Evolutionary conservation across 177 flowering plant genomes (phyloP).

Genomic region (Vitis hybrid): DNA sequence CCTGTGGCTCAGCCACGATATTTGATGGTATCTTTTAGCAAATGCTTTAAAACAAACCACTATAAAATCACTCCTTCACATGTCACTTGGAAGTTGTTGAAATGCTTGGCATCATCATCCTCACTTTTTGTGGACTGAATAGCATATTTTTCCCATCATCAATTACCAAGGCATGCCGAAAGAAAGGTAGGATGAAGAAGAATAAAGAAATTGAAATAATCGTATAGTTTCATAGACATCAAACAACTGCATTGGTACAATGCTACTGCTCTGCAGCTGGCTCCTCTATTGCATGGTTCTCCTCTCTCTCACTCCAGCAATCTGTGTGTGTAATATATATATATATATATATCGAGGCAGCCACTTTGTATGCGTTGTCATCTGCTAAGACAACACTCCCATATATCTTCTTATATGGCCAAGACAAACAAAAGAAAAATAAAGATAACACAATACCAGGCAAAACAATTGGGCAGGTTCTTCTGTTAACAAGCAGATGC

Average conservation of each 20-base stretch:
- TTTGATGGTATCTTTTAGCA: too few relatives aligned
- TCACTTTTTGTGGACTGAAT: too few relatives aligned
- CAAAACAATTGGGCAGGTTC: not conserved
- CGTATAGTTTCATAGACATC: not conserved
- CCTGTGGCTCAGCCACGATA: too few relatives aligned
- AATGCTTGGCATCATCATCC: too few relatives aligned
- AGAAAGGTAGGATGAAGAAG: not conserved
- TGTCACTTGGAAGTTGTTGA: too few relatives aligned
- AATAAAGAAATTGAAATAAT: not conserved
- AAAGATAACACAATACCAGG: not conserved
- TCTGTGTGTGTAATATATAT: not conserved
- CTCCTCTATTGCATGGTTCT: slow-evolving; percentile 4
- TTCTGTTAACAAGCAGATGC: slow-evolving; percentile 2
- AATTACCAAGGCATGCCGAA: not conserved
- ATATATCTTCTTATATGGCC: slow-evolving; percentile 2
- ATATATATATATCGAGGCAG: not conserved
- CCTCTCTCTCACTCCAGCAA: not conserved
- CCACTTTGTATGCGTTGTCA: slow-evolving; percentile 3
- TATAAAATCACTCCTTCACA: too few relatives aligned
- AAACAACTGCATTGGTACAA: slow-evolving; percentile 1
- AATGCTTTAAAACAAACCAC: too few relatives aligned
- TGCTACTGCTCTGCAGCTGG: slow-evolving; percentile 12
- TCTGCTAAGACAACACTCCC: not conserved
- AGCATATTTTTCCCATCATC: too few relatives aligned
- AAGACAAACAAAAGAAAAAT: not conserved